phyloP scores from a whole-genome alignment of 2,329 filamentous ascomycete species.

The Camptophora hylomeconis region DNA sequence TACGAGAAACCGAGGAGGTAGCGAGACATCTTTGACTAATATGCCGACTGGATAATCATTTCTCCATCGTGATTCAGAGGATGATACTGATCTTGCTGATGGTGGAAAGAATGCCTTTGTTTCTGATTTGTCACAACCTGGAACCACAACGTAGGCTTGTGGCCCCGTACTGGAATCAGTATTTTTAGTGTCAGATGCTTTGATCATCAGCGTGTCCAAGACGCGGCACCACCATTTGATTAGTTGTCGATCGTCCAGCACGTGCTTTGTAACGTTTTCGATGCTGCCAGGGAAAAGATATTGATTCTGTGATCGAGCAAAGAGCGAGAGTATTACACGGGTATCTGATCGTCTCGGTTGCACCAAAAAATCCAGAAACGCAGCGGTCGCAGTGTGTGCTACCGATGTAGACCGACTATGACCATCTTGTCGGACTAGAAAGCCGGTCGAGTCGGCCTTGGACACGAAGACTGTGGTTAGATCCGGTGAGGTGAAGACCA shows the following conservation, averaged over 20 bases:
- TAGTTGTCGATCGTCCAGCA: slow-evolving; percentile 76
- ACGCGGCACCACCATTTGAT: slow-evolving; percentile 95
- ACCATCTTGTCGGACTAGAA: slow-evolving; percentile 54
- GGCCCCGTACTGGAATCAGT: slow-evolving; percentile 18
- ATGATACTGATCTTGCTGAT: slow-evolving; percentile 24
- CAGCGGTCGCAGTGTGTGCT: slow-evolving; percentile 52
- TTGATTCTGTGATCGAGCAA: slow-evolving; percentile 81
- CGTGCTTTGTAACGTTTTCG: slow-evolving; percentile 74
- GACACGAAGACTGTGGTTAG: slow-evolving; percentile 86
- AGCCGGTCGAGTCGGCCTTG: slow-evolving; percentile 94
- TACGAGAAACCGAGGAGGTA: slow-evolving; percentile 68
- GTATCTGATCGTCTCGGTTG: slow-evolving; percentile 31
- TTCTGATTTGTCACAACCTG: slow-evolving; percentile 72
- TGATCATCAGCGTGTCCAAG: slow-evolving; percentile 56
- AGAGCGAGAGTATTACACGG: slow-evolving; percentile 70
- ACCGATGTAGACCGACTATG: slow-evolving; percentile 54
- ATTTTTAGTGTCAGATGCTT: too few relatives aligned
- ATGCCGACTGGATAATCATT: slow-evolving; percentile 55
- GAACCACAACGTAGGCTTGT: slow-evolving; percentile 68
- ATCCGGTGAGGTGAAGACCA: slow-evolving; percentile 70
- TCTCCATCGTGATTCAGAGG: slow-evolving; percentile 27
- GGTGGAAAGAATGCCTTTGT: slow-evolving; percentile 65
- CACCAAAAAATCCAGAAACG: slow-evolving; percentile 66
- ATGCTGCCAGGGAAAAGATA: slow-evolving; percentile 91
- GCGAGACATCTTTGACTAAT: slow-evolving; percentile 48